Conservation (phyloP, 2,329 filamentous ascomycete genomes). For the Cladosporium sp. region DNA sequence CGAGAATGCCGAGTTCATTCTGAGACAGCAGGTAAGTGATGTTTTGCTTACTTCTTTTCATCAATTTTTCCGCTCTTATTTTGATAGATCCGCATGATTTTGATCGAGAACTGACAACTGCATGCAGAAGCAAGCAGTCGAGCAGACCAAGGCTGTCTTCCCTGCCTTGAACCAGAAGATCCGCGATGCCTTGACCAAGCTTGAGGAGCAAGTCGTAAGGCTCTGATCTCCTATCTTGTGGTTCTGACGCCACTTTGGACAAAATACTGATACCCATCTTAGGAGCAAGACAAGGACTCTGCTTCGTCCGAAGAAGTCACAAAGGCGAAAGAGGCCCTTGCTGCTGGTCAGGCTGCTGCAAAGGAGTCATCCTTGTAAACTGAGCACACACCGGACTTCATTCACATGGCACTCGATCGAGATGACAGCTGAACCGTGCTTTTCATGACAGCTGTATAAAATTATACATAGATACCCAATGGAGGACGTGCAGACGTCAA, state of each 20-base stretch:
- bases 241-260: too few relatives aligned
- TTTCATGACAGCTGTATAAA: constrained; percentile 1
- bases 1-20: constrained; percentile 72
- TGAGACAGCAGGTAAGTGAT: constrained; percentile 79
- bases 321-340: constrained; percentile 46
- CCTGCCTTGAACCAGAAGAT: constrained; percentile 71
- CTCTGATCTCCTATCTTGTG: constrained; percentile 23
- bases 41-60: too few relatives aligned
- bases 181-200: constrained; percentile 65
- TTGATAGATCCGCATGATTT: too few relatives aligned
- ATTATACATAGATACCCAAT: constrained; percentile 14
- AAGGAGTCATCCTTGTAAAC: constrained; percentile 36
- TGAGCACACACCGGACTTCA: neutral
- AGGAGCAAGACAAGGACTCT: constrained; percentile 46
- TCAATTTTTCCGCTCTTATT: too few relatives aligned
- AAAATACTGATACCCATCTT: neutral
- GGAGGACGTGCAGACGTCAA: neutral
- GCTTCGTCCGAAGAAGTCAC: constrained; percentile 45
- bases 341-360: constrained; percentile 43
- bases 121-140: constrained; percentile 70
- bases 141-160: constrained; percentile 85
- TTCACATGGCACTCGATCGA: neutral
- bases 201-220: constrained; percentile 75
- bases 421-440: neutral
- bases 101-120: neutral